Conservation (phyloP, 257 asterid species). For the Nicotiana paniculata region DNA sequence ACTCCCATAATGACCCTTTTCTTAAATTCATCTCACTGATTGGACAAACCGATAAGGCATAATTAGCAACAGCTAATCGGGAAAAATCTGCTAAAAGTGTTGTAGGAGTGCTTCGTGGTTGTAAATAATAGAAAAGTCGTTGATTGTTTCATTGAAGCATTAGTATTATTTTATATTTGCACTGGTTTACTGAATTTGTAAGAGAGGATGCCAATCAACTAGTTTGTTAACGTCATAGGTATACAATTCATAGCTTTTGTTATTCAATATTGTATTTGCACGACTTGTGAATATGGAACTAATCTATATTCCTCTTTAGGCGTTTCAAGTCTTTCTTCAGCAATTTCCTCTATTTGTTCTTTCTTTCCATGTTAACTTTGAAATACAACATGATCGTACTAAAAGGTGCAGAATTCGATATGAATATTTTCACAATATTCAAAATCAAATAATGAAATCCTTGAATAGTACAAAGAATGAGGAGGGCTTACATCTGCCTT, state of each 20-base stretch:
- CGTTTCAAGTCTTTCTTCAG: neutral
- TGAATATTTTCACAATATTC: neutral
- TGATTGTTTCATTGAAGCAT: neutral
- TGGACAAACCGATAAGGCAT: neutral
- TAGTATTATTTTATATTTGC: neutral
- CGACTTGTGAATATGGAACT: neutral
- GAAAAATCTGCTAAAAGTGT: neutral
- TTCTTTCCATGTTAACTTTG: neutral
- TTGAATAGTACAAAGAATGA: neutral
- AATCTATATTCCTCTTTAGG: neutral
- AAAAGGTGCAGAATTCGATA: neutral
- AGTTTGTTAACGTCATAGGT: neutral
- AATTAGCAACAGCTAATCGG: neutral
- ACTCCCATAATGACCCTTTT: neutral
- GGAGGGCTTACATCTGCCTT: constrained; percentile 44
- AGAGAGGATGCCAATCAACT: neutral
- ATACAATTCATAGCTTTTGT: neutral
- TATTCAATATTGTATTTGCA: neutral
- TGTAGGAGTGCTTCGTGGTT: neutral
- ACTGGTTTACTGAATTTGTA: neutral
- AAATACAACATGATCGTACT: neutral
- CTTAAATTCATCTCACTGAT: neutral
- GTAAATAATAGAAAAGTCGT: neutral
- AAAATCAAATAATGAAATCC: neutral
- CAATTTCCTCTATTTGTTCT: neutral